Conservation (phyloP, 768 basidiomycete genomes). For the Pulveroboletus frians region DNA sequence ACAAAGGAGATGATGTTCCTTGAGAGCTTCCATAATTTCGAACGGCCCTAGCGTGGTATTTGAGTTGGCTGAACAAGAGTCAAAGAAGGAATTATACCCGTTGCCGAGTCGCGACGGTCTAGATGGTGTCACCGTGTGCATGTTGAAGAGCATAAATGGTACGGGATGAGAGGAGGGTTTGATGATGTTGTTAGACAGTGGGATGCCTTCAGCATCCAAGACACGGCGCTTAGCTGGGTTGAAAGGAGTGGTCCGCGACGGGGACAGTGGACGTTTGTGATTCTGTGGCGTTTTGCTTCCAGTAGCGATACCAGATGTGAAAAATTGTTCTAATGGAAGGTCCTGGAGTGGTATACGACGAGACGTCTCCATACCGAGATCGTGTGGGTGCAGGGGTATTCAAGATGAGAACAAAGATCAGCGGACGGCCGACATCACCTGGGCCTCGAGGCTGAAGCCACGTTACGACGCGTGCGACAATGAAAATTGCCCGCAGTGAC, state of each 20-base stretch:
- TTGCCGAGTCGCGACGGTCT: constrained; percentile 31
- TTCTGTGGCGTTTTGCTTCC: constrained; percentile 26
- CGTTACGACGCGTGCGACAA: constrained; percentile 2
- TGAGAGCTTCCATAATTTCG: constrained; percentile 8
- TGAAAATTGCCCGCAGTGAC: constrained; percentile 13
- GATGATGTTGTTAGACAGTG: constrained; percentile 25
- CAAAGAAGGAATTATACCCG: constrained; percentile 24
- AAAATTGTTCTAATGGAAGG: constrained; percentile 53
- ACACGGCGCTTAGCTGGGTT: constrained; percentile 70
- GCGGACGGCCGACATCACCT: constrained; percentile 24
- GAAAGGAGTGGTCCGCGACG: constrained; percentile 42
- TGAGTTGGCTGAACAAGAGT: constrained; percentile 35
- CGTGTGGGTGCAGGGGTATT: not conserved
- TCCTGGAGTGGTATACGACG: constrained; percentile 53
- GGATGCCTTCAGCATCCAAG: constrained; percentile 49
- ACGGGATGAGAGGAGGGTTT: constrained; percentile 18
- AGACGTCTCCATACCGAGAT: constrained; percentile 24
- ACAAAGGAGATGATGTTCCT: constrained; percentile 7
- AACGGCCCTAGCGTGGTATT: constrained; percentile 16
- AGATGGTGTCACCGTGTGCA: constrained; percentile 25
- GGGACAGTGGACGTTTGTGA: constrained; percentile 61
- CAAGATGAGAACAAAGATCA: constrained; percentile 20
- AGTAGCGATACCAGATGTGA: constrained; percentile 30
- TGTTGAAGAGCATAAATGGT: constrained; percentile 29
- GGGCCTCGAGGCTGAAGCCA: constrained; percentile 14